phyloP scores from a whole-genome alignment of 2,329 filamentous ascomycete genomes.

The Calonectria honghensis region DNA sequence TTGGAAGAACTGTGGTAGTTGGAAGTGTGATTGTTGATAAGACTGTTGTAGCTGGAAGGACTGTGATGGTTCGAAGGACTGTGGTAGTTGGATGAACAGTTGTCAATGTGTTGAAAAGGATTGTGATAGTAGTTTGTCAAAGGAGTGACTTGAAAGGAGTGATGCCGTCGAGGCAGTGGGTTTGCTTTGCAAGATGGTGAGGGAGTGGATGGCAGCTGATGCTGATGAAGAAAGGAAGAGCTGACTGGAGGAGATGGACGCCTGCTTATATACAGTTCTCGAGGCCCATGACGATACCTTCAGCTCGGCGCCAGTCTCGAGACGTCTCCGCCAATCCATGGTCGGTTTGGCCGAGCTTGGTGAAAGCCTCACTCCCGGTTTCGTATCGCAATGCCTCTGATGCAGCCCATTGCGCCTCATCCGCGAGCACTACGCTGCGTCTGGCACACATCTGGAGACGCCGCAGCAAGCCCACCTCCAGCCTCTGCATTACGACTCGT shows the following conservation, averaged over 20 bases:
- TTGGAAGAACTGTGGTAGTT: background rate
- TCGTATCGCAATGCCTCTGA: constrained; percentile 6
- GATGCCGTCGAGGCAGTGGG: constrained; percentile 18
- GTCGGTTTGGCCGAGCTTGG: constrained; percentile 25
- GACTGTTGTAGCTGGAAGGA: background rate
- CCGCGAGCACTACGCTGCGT: background rate
- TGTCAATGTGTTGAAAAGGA: constrained; percentile 6
- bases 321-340: constrained; percentile 18
- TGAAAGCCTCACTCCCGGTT: constrained; percentile 25
- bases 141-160: constrained; percentile 23
- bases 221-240: background rate
- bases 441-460: constrained; percentile 15
- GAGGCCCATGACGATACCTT: background rate
- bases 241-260: background rate
- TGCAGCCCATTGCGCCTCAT: constrained; percentile 1
- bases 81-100: background rate
- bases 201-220: constrained; percentile 17
- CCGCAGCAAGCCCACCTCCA: constrained; percentile 8
- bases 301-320: background rate
- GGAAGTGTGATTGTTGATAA: background rate
- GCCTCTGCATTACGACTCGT: constrained; percentile 21
- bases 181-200: constrained; percentile 23
- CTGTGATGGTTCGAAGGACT: background rate
- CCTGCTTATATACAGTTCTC: constrained; percentile 12
- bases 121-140: constrained; percentile 16